Evolutionary conservation across 1,284 basidiomycete genomes (phyloP), one percentile per base, ranked within the genome.

Genomic region (Mycena citricolor): DNA sequence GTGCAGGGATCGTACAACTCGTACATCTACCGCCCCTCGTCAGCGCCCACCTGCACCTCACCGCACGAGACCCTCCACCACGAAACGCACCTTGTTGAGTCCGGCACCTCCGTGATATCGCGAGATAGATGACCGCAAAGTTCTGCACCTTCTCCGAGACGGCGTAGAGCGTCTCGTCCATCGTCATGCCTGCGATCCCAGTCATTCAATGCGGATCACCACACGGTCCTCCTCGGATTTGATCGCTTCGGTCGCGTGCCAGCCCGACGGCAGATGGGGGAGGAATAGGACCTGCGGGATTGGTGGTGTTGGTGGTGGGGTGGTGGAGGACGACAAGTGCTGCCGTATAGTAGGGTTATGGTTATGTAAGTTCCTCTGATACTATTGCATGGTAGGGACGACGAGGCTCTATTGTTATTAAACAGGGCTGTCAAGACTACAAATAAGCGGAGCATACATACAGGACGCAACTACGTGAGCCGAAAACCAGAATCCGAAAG

Each of bases 211-310:
- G 10, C 95, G 86, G 47, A 98, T 84, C 47, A 94, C 88, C 26
- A 97, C 83, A 39, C 95, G 81, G 61, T 97, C 94, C 66, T 99
- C 95, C 66, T 99, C 95, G 0, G 93, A 94, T 52, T 97, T 87
- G 65, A 99, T 98, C 4, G 95, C 94, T 65, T 97, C 92, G 63
- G 97, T 93, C 54, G 97, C 94, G 62, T 97, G 94, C 94, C 93
- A 95, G 42, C 94, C 94, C 54, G 90, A 92, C 13, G 92, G 91
- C 16, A 99, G 79, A 59, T 93, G 89, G 0, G 92, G 90, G 4
- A 95, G 79, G 64, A 95, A 94, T 88, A 89, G 17, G 85, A 88
- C 85, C 88, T 88, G 44, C 48, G 49, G 47, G 48, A 17, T 4
- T 5, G 25, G 23, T n/a, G n/a, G n/a, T n/a, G n/a, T n/a, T n/a